Conservation (phyloP, 306 rosid species). For the Sicyos baderoa region DNA sequence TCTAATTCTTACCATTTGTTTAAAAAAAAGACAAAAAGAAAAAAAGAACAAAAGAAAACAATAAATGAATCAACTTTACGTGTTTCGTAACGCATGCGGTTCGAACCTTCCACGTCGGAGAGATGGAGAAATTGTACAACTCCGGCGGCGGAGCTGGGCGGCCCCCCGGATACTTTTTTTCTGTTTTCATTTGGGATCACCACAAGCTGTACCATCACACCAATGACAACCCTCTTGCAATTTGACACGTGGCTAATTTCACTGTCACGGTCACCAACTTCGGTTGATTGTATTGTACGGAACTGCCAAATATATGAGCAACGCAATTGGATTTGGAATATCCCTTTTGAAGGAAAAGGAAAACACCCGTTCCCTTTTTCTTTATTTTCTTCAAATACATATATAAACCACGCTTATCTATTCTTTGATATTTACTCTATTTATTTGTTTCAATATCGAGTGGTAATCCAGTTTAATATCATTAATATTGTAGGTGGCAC, state of each 20-base stretch:
- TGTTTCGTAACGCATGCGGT: not conserved
- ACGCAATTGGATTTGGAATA: not conserved
- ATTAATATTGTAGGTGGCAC: too few relatives aligned
- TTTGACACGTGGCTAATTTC: not conserved
- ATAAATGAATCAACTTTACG: not conserved
- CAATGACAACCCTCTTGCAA: not conserved
- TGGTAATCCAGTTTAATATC: too few relatives aligned
- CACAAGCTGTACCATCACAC: not conserved
- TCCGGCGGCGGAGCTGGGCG: not conserved
- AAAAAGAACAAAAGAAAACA: too few relatives aligned
- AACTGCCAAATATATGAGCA: not conserved
- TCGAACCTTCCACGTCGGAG: not conserved
- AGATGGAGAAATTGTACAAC: not conserved
- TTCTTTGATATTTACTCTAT: too few relatives aligned
- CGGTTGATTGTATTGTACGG: not conserved
- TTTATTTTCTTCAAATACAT: too few relatives aligned
- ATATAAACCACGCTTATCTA: too few relatives aligned
- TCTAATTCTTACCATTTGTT: too few relatives aligned
- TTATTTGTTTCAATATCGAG: too few relatives aligned
- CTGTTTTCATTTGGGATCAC: not conserved
- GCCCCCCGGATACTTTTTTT: not conserved
- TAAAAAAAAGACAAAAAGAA: too few relatives aligned
- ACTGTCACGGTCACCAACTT: not conserved
- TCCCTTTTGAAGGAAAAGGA: not conserved
- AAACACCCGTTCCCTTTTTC: too few relatives aligned